A percentile compares a stretch with the other conserved stretches of the same genome.
Conservation (phyloP, 2,329 filamentous ascomycete species). For the Sporothrix sp. region DNA sequence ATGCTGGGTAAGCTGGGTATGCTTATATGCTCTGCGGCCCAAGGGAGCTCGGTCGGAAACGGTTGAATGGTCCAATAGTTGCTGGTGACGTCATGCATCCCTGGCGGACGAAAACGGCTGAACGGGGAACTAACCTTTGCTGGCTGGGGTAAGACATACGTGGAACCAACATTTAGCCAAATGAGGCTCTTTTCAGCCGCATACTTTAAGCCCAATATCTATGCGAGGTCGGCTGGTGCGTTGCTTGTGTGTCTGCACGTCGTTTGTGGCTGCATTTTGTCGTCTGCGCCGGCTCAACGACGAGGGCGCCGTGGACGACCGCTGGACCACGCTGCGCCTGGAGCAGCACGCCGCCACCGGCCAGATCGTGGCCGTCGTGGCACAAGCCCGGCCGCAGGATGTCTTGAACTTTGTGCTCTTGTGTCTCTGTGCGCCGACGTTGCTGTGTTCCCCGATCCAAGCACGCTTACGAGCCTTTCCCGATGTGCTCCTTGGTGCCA, state of each 20-base stretch:
- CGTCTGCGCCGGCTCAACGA: conserved; percentile 53
- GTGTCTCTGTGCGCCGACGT: background rate
- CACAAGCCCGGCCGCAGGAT: background rate
- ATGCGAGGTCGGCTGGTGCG: too few species aligned
- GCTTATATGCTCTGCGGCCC: too few species aligned
- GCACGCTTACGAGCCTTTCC: background rate
- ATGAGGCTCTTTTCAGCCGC: too few species aligned
- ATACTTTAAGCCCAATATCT: too few species aligned
- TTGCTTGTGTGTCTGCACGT: too few species aligned
- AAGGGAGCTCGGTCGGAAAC: too few species aligned
- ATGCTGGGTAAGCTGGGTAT: too few species aligned
- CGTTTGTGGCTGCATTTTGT: too few species aligned
- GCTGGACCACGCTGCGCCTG: conserved; percentile 59
- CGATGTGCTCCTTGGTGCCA: too few species aligned
- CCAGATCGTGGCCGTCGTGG: conserved; percentile 43
- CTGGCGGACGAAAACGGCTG: background rate
- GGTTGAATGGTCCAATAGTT: background rate
- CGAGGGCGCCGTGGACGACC: conserved; percentile 64
- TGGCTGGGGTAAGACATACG: too few species aligned
- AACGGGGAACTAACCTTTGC: too few species aligned
- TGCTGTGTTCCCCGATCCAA: background rate
- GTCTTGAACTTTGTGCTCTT: background rate
- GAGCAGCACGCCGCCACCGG: conserved; percentile 50
- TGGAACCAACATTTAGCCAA: too few species aligned
- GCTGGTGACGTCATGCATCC: conserved; percentile 6